These are phyloP conservation scores for Alternaria burnsii DNA, from an alignment of 2,329 filamentous ascomycete species.

Conservation along the genomic window DNA sequence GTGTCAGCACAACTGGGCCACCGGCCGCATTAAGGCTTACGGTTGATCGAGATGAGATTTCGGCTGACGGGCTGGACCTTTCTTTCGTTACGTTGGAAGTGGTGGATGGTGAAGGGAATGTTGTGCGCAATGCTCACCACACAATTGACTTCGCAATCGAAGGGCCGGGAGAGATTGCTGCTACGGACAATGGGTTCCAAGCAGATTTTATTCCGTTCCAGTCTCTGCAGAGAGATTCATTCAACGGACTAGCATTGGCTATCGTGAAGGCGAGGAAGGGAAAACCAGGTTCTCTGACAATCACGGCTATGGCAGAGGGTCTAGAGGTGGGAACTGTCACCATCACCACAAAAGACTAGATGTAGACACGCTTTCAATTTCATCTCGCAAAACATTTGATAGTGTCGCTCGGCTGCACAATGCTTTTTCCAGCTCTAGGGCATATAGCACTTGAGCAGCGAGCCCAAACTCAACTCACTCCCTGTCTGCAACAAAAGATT, in stretches of 20 bases:
- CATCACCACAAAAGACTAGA: background rate
- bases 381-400: background rate
- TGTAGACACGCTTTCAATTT: background rate
- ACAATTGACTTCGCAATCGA: constrained; percentile 55
- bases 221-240: constrained; percentile 32
- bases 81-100: too few species aligned
- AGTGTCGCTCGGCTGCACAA: background rate
- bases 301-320: background rate
- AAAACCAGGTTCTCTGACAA: background rate
- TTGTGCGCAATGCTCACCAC: constrained; percentile 56
- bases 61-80: too few species aligned
- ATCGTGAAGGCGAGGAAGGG: background rate
- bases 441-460: constrained; percentile 37
- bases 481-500: constrained; percentile 42
- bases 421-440: background rate
- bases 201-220: constrained; percentile 35
- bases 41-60: too few species aligned
- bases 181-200: constrained; percentile 62
- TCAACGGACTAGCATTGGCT: constrained; percentile 14
- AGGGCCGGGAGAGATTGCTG: constrained; percentile 56
- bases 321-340: background rate
- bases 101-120: constrained; percentile 43
- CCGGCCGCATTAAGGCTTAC: too few species aligned
- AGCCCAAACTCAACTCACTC: constrained; percentile 28
- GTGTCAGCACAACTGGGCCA: too few species aligned